A percentile compares a stretch with the other conserved stretches of the same genome.
These are phyloP conservation scores for Paramecium sonneborni DNA, from an alignment of 73 alveolate genomes.

Conservation along the genomic window DNA sequence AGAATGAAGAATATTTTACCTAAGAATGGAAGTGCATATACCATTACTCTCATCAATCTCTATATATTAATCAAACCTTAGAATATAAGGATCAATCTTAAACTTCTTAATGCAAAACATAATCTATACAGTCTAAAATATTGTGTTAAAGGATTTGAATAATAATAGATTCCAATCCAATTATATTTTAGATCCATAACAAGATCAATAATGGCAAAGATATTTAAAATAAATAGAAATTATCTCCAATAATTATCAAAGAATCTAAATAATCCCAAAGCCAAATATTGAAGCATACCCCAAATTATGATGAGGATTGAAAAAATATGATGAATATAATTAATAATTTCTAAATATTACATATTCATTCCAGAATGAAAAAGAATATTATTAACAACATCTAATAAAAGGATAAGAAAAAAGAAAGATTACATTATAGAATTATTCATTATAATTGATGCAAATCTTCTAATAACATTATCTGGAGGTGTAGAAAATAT, in stretches of 20 bases:
- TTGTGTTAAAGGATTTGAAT: neutral
- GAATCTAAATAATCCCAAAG: constrained; percentile 11
- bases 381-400: neutral
- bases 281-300: neutral
- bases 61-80: neutral
- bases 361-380: neutral
- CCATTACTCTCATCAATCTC: constrained; percentile 35
- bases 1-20: neutral
- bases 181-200: neutral
- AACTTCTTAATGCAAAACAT: neutral
- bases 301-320: neutral
- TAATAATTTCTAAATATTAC: neutral
- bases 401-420: neutral
- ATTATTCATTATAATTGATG: neutral
- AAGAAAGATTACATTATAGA: neutral
- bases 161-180: neutral
- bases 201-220: neutral
- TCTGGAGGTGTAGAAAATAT: constrained; percentile 22
- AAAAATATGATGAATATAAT: neutral
- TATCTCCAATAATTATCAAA: constrained; percentile 44
- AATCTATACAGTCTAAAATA: neutral
- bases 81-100: constrained; percentile 2
- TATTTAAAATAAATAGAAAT: neutral
- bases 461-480: neutral
- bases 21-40: constrained; percentile 25